These are phyloP conservation scores for Colletotrichum sp. DNA, from an alignment of 2,329 filamentous ascomycete species.

Conservation along the genomic window DNA sequence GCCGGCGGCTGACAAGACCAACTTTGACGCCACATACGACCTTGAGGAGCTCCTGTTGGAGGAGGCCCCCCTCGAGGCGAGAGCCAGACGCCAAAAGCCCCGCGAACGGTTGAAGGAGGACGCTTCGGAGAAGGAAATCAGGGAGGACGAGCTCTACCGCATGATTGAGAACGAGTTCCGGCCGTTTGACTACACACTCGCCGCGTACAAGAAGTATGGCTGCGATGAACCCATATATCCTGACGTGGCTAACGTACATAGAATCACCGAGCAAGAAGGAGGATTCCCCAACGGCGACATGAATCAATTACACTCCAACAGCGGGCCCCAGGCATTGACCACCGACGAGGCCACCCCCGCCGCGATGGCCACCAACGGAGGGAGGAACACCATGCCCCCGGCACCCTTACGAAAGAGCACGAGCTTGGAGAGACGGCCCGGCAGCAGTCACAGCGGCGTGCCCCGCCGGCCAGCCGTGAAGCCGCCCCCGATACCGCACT, in stretches of 20 bases:
- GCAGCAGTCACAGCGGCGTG: conserved; percentile 24
- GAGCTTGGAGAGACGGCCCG: conserved; percentile 9
- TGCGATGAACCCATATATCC: background rate
- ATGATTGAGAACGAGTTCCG: conserved; percentile 95
- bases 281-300: conserved; percentile 12
- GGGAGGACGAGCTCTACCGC: conserved; percentile 90
- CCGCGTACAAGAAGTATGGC: conserved; percentile 76
- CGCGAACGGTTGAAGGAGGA: conserved; percentile 91
- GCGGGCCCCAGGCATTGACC: conserved; percentile 51
- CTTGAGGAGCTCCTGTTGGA: conserved; percentile 92
- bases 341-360: conserved; percentile 54
- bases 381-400: conserved; percentile 16
- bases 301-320: background rate
- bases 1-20: conserved; percentile 96
- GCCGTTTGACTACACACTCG: conserved; percentile 92
- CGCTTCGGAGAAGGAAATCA: conserved; percentile 92
- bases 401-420: conserved; percentile 16
- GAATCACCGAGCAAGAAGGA: conserved; percentile 18
- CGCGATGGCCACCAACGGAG: conserved; percentile 30
- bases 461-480: conserved; percentile 7
- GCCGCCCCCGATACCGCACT: conserved; percentile 46
- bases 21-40: conserved; percentile 98
- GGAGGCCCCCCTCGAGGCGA: conserved; percentile 91
- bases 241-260: conserved; percentile 9
- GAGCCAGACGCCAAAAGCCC: conserved; percentile 91